A percentile compares a stretch with the other conserved stretches of the same genome.
These are phyloP conservation scores for Physcomitrium patens DNA, from an alignment of 225 moss, liverwort and hornwort genomes.

Conservation along the genomic window DNA sequence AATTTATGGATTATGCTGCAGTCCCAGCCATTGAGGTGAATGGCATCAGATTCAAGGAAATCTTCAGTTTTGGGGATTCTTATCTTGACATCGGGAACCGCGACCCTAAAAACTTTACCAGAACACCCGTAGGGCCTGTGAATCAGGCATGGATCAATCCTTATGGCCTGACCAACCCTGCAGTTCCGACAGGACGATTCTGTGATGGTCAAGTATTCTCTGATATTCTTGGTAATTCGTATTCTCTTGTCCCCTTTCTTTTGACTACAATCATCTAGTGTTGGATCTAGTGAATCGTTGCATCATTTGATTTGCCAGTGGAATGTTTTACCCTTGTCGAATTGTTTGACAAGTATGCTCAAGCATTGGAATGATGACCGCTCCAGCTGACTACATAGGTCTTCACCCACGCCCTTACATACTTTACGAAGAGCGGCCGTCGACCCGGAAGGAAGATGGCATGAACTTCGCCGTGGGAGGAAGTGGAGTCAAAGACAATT, in stretches of 20 bases:
- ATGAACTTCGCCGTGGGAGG: conserved; percentile 63
- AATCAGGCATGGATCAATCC: neutral
- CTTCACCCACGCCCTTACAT: conserved; percentile 12
- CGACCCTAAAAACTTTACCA: neutral
- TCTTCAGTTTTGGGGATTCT: neutral
- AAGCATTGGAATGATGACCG: neutral
- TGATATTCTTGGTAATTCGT: neutral
- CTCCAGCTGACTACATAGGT: conserved; percentile 7
- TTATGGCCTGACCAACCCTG: neutral
- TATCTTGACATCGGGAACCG: conserved; percentile 10
- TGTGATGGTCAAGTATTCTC: neutral
- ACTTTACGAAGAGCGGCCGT: neutral
- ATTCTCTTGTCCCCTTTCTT: too few relatives aligned
- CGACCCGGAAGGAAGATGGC: conserved; percentile 29
- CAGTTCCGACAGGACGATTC: neutral
- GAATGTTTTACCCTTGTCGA: too few relatives aligned
- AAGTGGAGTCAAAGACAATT: conserved; percentile 41
- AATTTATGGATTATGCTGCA: neutral
- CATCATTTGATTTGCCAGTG: too few relatives aligned
- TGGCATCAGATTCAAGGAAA: neutral
- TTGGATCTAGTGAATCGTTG: too few relatives aligned
- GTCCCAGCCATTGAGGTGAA: neutral
- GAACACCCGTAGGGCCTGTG: neutral
- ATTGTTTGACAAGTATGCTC: too few relatives aligned
- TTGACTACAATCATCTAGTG: too few relatives aligned